Evolutionary conservation across 441 rosid genomes (phyloP).

Genomic region (Geranium incanum): DNA sequence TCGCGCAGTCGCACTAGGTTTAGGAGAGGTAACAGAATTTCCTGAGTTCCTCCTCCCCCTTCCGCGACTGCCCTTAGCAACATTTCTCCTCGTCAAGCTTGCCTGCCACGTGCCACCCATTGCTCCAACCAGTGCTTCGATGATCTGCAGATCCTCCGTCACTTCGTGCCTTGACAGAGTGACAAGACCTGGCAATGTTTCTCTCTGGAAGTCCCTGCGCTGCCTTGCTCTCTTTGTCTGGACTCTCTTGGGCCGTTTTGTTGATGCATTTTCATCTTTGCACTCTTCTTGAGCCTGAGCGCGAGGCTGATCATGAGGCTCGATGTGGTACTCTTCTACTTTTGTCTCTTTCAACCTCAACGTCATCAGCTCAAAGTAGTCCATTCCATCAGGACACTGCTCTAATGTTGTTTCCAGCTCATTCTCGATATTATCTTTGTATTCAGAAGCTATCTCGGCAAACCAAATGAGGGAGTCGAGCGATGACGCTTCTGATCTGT

Average conservation of each 20-base stretch:
- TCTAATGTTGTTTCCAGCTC: not conserved
- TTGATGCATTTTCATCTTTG: not conserved
- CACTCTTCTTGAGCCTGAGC: not conserved
- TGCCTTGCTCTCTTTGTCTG: slow-evolving; percentile 5
- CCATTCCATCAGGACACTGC: not conserved
- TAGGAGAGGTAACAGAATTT: not conserved
- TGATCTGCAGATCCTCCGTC: not conserved
- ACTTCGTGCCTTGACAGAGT: slow-evolving; percentile 2
- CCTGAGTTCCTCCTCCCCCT: slow-evolving; percentile 1
- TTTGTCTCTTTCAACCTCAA: slow-evolving; percentile 1
- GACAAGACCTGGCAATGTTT: not conserved
- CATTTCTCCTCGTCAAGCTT: not conserved
- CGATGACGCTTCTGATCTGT: not conserved
- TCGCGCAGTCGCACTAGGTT: not conserved
- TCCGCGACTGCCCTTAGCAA: not conserved
- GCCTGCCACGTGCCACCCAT: not conserved
- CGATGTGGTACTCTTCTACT: not conserved
- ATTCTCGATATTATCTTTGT: not conserved
- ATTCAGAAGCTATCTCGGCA: not conserved
- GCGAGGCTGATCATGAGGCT: not conserved
- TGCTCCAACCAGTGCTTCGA: not conserved
- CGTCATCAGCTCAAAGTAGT: slow-evolving; percentile 1
- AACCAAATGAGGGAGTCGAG: not conserved
- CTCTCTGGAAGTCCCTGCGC: not conserved
- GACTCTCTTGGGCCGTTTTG: slow-evolving; percentile 4